Evolutionary conservation across 140 eudicot genomes (phyloP), one percentile per base, ranked within the genome.

Genomic region (Anethum foeniculum): DNA sequence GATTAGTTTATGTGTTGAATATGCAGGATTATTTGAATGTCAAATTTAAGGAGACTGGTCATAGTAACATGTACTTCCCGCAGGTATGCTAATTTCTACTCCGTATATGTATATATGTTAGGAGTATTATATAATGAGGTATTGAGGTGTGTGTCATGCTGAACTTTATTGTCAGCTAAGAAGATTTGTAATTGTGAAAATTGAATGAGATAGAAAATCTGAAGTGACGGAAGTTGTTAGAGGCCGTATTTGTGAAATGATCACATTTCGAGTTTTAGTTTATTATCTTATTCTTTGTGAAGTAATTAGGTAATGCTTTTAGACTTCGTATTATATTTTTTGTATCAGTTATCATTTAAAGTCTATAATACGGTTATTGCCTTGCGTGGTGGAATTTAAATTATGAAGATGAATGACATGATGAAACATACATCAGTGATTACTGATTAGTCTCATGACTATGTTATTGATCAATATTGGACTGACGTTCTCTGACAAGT

Each of bases 21-120:
- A 77, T 82, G 84, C 95, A 95, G 99, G 98, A 91, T 34, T 96
- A 96, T 82, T 86, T 96, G 87, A 96, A 96, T 88, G 85, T 91
- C 56, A 96, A 96, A 80, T 93, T 96, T 65, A 96, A 96, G 91
- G 98, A 93, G 88, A 96, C 99, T 2, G 99, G 99, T 2, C 98
- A 93, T 74, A 93, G 99, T 85, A 95, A 95, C 78, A 93, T 93
- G 98, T 95, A 95, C 81, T 95, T 95, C 84, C 99, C 99, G 44
- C 99, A 95, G 97, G 98, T 21, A 9, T 79, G 62, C 30, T 19
- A 27, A 62, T 25, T 62, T 62, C 36, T 25, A 25, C 68, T 58
- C 67, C 0, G 8, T 4, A 16, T 51, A 5, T 51, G 16, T 51
- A 16, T 51, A 4, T 51, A 16, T 49, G 15, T 49, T n/a, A n/a